Conservation (phyloP, 768 basidiomycete genomes). For the Myochromella boudieri region DNA sequence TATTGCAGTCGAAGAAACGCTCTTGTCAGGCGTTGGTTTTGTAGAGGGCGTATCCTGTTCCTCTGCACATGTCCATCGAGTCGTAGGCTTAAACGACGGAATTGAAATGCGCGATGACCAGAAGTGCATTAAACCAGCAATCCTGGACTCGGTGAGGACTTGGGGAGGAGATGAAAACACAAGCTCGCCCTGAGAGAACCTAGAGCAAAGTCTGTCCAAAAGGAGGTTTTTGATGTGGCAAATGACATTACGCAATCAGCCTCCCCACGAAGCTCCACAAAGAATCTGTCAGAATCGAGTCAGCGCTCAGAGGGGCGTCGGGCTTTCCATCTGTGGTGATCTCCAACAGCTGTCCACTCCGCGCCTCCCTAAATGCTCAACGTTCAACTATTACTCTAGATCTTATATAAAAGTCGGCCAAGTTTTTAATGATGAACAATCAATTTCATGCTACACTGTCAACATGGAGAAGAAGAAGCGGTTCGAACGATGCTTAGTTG, state of each 20-base stretch:
- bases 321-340: no score
- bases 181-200: background rate
- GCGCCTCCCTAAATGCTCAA: no score
- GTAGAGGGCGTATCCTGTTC: conserved; percentile 13
- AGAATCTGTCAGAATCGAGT: no score
- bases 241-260: background rate
- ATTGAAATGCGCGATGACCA: conserved; percentile 12
- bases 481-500: no score
- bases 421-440: no score
- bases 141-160: background rate
- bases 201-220: conserved; percentile 6
- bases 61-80: conserved; percentile 19
- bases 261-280: no score
- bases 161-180: background rate
- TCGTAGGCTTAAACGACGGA: conserved; percentile 11
- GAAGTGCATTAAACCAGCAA: conserved; percentile 16
- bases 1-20: conserved; percentile 13
- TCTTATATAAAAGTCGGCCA: no score
- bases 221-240: conserved; percentile 12
- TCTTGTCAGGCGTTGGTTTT: conserved; percentile 9
- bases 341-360: no score
- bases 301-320: no score
- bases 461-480: no score
- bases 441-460: no score
- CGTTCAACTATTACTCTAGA: no score